Conservation (phyloP, 176 grass and related monocot genomes). For the Triticum aestivum region IWGSC_CS_RefSeq_v2.1 NC_057801.1:719242648-719243147, state of each 20-base stretch:
- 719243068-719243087: no score
- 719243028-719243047: no score
- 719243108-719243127: no score
- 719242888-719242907: neutral
- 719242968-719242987: no score
- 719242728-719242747: neutral
- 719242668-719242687: slow-evolving; percentile 36
- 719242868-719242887: neutral
- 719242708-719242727: slow-evolving; percentile 30
- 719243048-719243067: no score
- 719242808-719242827: neutral
- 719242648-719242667: slow-evolving; percentile 21
- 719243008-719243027: no score
- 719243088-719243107: no score
- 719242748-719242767: neutral
- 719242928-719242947: slow-evolving; percentile 6
- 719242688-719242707: neutral
- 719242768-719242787: slow-evolving; percentile 9
- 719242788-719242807: neutral
- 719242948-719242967: no score
- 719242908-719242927: neutral
- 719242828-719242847: neutral
- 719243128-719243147: no score
- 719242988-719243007: no score
- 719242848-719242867: neutral